Conservation (phyloP, 2,329 filamentous ascomycete species). For the Fusarium clavum region DNA sequence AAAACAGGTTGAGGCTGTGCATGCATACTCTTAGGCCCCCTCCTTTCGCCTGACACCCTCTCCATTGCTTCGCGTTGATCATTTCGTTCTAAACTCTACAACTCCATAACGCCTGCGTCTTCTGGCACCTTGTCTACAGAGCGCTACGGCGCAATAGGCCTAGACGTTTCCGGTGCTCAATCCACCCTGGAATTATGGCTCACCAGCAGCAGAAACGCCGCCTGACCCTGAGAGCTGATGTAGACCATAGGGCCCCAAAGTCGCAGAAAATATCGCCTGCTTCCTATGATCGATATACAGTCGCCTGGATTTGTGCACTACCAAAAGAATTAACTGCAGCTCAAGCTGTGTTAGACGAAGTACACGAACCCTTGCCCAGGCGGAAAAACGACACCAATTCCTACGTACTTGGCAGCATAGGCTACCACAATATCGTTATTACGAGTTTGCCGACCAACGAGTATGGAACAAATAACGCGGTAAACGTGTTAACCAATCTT, state of each 20-base stretch:
- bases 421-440: constrained; percentile 44
- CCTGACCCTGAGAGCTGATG: accelerated
- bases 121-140: accelerated
- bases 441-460: constrained; percentile 29
- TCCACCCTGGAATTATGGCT: not conserved
- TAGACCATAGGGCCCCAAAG: accelerated
- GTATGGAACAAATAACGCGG: constrained; percentile 23
- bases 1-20: not conserved
- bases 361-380: constrained; percentile 16
- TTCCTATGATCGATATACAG: constrained; percentile 37
- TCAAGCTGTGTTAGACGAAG: constrained; percentile 45
- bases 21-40: not conserved
- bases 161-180: no score
- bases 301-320: constrained; percentile 50
- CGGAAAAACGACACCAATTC: constrained; percentile 38
- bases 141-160: no score
- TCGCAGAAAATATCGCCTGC: accelerated
- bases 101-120: not conserved
- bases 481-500: not conserved
- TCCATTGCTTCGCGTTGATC: not conserved
- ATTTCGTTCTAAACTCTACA: not conserved
- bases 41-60: accelerated
- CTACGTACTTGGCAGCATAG: constrained; percentile 42
- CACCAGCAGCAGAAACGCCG: not conserved
- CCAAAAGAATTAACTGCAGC: constrained; percentile 45